Percentiles rank a stretch among this genome's conserved stretches.
These are phyloP conservation scores for Tulasnella sp. DNA, from an alignment of 768 basidiomycete genomes.

Conservation along the genomic window DNA sequence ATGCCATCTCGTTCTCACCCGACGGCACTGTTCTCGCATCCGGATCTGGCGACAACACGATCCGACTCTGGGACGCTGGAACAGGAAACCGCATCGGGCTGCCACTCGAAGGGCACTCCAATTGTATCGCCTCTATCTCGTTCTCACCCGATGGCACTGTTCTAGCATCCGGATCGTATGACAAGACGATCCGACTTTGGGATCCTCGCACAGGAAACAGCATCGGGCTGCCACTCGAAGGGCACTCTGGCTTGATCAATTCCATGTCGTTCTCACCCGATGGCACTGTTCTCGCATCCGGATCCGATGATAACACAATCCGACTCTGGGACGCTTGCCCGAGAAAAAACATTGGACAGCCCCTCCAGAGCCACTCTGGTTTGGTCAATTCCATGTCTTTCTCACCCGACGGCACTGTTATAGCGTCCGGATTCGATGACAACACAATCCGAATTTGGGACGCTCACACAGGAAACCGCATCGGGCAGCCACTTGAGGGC, in stretches of 20 bases:
- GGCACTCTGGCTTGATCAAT: neutral
- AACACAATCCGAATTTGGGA: constrained; percentile 36
- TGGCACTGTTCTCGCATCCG: constrained; percentile 5
- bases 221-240: neutral
- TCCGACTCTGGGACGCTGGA: neutral
- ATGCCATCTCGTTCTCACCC: neutral
- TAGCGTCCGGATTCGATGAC: constrained; percentile 31
- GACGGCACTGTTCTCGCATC: neutral
- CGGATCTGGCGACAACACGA: neutral
- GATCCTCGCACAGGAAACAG: constrained; percentile 24
- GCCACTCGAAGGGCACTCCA: neutral
- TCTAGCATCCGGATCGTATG: constrained; percentile 13
- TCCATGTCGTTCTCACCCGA: neutral
- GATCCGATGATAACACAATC: constrained; percentile 7
- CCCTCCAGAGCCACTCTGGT: neutral
- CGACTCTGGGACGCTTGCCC: constrained; percentile 4
- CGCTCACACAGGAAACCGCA: constrained; percentile 25
- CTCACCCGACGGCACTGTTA: constrained; percentile 30
- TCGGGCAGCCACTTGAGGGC: constrained; percentile 31
- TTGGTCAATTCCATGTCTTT: constrained; percentile 32
- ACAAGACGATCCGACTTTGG: constrained; percentile 2
- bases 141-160: constrained; percentile 23
- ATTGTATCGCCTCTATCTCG: neutral
- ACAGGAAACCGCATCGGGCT: neutral
- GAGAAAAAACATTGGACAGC: neutral